These are phyloP conservation scores for Typha latifolia DNA, from an alignment of 176 grass and related monocot species.

Conservation along the genomic window DNA sequence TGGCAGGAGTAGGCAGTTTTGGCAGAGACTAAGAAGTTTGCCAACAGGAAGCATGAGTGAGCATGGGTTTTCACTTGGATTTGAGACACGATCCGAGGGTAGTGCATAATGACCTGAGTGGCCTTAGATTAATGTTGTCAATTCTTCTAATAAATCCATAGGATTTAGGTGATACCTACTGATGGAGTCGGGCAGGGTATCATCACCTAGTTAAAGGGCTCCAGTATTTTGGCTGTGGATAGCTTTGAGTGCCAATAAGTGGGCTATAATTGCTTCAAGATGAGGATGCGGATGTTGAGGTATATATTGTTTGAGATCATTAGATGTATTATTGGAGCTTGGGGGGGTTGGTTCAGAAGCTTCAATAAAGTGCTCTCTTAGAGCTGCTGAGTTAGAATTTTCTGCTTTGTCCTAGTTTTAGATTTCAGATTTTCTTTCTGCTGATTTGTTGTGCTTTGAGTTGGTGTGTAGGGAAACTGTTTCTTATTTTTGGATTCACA, in stretches of 20 bases:
- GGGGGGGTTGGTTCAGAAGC: background rate
- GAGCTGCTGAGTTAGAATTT: background rate
- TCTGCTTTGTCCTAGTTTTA: background rate
- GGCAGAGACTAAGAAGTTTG: conserved; percentile 61
- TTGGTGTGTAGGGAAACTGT: too few species aligned
- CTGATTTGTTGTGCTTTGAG: too few species aligned
- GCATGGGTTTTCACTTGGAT: conserved; percentile 53
- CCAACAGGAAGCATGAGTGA: conserved; percentile 85
- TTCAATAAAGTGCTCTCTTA: background rate
- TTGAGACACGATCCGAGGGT: conserved; percentile 34
- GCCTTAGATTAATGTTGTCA: background rate
- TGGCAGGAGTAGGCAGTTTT: conserved; percentile 58
- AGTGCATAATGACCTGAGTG: conserved; percentile 25
- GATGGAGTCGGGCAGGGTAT: background rate
- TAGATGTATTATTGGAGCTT: background rate
- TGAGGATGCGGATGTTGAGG: too few species aligned
- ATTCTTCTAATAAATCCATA: background rate
- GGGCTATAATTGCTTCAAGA: too few species aligned
- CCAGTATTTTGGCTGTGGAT: too few species aligned
- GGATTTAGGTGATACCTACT: background rate
- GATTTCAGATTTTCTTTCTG: too few species aligned
- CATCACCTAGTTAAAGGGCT: too few species aligned
- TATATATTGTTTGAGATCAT: too few species aligned
- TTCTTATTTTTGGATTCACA: too few species aligned
- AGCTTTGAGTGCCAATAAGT: too few species aligned